Percentiles rank a stretch among this genome's conserved stretches.
These are phyloP conservation scores for Skeletonema grethae DNA, from an alignment of 108 stramenopile species.

Conservation along the genomic window DNA sequence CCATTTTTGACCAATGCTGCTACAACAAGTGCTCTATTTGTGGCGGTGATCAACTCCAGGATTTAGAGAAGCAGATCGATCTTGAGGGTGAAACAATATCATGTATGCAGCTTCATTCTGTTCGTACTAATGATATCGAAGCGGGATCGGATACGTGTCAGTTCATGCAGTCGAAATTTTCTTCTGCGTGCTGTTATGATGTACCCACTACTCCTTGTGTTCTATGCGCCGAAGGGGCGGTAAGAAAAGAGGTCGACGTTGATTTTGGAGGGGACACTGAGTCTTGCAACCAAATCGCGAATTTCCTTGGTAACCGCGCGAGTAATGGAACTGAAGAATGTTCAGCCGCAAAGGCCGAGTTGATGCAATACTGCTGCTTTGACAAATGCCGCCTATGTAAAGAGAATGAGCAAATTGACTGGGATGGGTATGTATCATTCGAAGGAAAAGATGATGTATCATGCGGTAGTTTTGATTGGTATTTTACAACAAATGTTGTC, in stretches of 20 bases:
- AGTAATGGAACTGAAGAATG: conserved; percentile 52
- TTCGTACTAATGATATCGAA: conserved; percentile 31
- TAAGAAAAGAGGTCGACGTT: conserved; percentile 30
- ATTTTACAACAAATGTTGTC: conserved; percentile 38
- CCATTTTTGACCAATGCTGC: conserved; percentile 36
- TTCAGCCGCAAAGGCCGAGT: conserved; percentile 20
- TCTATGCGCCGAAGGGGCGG: conserved; percentile 32
- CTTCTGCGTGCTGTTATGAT: conserved; percentile 43
- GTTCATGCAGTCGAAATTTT: conserved; percentile 35
- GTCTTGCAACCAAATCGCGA: conserved; percentile 36
- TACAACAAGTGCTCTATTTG: conserved; percentile 52
- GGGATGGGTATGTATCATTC: conserved; percentile 46
- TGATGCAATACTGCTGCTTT: conserved; percentile 45
- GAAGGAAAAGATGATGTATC: conserved; percentile 27
- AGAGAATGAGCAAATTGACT: conserved; percentile 34
- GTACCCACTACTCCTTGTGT: conserved; percentile 36
- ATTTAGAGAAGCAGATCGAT: conserved; percentile 27
- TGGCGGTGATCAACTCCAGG: conserved; percentile 30
- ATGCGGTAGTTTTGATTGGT: conserved; percentile 53
- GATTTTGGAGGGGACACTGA: conserved; percentile 42
- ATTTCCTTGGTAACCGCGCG: conserved; percentile 31
- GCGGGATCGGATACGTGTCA: conserved; percentile 20
- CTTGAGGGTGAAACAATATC: conserved; percentile 46
- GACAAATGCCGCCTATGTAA: conserved; percentile 42
- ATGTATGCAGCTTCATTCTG: conserved; percentile 42